A percentile compares a stretch with the other conserved stretches of the same genome.
Evolutionary conservation across 2,329 filamentous ascomycete genomes (phyloP).

Genomic region (Cordyceps tenuipes): DNA sequence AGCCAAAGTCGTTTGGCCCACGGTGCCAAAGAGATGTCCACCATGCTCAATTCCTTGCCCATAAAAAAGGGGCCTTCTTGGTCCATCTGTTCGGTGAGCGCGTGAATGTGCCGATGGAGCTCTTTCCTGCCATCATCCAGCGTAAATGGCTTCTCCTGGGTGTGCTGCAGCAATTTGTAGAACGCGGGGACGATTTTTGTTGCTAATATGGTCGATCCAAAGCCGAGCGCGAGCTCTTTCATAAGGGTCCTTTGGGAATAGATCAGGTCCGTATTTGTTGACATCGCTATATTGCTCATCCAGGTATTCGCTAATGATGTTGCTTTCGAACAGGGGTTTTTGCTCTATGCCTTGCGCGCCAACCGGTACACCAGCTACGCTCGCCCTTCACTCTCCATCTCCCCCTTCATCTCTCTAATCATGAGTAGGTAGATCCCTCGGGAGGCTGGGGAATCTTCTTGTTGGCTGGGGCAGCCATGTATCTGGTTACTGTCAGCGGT

Average conservation of each 20-base stretch:
- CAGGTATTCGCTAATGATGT: constrained; percentile 65
- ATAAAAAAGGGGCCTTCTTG: constrained; percentile 53
- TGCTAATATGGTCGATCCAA: constrained; percentile 66
- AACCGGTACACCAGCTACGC: constrained; percentile 26
- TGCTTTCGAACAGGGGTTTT: constrained; percentile 64
- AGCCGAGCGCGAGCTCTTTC: constrained; percentile 56
- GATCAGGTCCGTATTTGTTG: constrained; percentile 29
- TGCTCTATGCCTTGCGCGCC: constrained; percentile 22
- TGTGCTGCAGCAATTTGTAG: constrained; percentile 54
- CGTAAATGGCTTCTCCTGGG: constrained; percentile 37
- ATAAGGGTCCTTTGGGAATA: constrained; percentile 57
- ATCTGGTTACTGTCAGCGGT: constrained; percentile 44
- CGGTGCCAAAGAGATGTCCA: constrained; percentile 64
- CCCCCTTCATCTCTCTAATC: constrained; percentile 5
- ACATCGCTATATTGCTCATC: constrained; percentile 58
- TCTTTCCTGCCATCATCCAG: constrained; percentile 48
- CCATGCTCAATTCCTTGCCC: constrained; percentile 53
- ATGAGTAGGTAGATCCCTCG: constrained; percentile 59
- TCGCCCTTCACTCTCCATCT: not conserved
- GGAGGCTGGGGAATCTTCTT: constrained; percentile 94
- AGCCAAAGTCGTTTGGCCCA: constrained; percentile 67
- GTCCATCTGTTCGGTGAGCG: constrained; percentile 56
- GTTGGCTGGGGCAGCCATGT: constrained; percentile 84
- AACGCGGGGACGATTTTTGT: constrained; percentile 60
- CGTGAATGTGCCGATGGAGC: constrained; percentile 50